Conservation (phyloP, 495 filamentous ascomycete genomes). For the Xylaria acuta region DNA sequence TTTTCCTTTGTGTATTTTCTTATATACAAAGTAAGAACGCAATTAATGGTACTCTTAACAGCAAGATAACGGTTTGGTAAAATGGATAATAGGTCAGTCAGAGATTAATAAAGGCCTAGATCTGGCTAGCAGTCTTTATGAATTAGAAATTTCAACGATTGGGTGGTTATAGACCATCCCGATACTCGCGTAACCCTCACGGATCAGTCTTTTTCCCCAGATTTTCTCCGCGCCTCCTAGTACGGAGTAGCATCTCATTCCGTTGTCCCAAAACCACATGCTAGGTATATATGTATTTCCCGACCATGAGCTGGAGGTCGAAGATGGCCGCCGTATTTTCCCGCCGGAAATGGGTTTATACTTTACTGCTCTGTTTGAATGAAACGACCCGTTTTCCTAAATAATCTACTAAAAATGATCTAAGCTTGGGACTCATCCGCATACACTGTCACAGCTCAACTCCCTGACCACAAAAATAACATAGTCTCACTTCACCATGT, state of each 20-base stretch:
- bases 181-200: no score
- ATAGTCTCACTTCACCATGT: slow-evolving; percentile 34
- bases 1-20: no score
- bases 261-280: neutral
- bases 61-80: neutral
- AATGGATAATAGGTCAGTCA: neutral
- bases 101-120: neutral
- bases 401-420: neutral
- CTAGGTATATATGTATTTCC: neutral
- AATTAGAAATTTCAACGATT: neutral
- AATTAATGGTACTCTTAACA: no score
- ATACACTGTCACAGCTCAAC: neutral
- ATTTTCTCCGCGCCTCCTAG: slow-evolving; percentile 17
- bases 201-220: slow-evolving; percentile 19
- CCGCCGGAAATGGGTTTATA: neutral
- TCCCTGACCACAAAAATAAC: neutral
- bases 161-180: no score
- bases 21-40: no score
- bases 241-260: neutral
- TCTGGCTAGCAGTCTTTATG: neutral
- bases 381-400: neutral
- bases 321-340: neutral
- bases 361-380: neutral
- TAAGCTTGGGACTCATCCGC: neutral
- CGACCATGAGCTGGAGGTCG: neutral